Percentiles rank a stretch among this genome's conserved stretches.
Evolutionary conservation across 805 yeast genomes (phyloP).

Genomic region (Candida chauliodis): DNA sequence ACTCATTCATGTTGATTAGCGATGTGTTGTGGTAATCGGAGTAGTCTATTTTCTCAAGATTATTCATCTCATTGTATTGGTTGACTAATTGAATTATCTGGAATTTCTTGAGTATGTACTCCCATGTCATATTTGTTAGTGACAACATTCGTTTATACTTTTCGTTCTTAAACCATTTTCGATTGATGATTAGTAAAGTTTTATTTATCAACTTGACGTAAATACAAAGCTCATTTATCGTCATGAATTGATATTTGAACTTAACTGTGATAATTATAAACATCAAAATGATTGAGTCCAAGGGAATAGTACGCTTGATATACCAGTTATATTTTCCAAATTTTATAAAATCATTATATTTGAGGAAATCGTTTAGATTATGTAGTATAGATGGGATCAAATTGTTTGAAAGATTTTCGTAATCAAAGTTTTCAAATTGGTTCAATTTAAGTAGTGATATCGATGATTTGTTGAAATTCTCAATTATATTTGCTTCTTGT

Average conservation of each 20-base stretch:
- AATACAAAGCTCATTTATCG: slow-evolving; percentile 31
- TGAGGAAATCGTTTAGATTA: slow-evolving; percentile 52
- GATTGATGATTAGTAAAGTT: slow-evolving; percentile 38
- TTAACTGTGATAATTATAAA: slow-evolving; percentile 52
- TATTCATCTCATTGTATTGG: slow-evolving; percentile 14
- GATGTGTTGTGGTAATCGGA: slow-evolving; percentile 41
- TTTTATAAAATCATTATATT: slow-evolving; percentile 48
- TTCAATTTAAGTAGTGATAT: slow-evolving; percentile 34
- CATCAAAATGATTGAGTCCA: slow-evolving; percentile 53
- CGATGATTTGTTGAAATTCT: slow-evolving; percentile 33
- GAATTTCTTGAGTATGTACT: slow-evolving; percentile 35
- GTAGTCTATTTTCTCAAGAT: slow-evolving; percentile 23
- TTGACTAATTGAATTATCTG: slow-evolving; percentile 27
- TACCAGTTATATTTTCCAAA: slow-evolving; percentile 60
- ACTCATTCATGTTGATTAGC: slow-evolving; percentile 35
- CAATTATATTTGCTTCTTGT: slow-evolving; percentile 36
- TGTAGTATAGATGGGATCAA: slow-evolving; percentile 56
- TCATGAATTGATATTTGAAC: slow-evolving; percentile 41
- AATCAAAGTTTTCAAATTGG: slow-evolving; percentile 41
- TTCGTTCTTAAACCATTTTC: slow-evolving; percentile 45
- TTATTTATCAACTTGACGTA: slow-evolving; percentile 41
- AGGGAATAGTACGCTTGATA: slow-evolving; percentile 55
- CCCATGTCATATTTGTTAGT: slow-evolving; percentile 42
- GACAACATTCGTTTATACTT: slow-evolving; percentile 44
- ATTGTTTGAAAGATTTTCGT: slow-evolving; percentile 50